Conservation (phyloP, 2,329 filamentous ascomycete genomes). For the Penicillium thymicola region DNA sequence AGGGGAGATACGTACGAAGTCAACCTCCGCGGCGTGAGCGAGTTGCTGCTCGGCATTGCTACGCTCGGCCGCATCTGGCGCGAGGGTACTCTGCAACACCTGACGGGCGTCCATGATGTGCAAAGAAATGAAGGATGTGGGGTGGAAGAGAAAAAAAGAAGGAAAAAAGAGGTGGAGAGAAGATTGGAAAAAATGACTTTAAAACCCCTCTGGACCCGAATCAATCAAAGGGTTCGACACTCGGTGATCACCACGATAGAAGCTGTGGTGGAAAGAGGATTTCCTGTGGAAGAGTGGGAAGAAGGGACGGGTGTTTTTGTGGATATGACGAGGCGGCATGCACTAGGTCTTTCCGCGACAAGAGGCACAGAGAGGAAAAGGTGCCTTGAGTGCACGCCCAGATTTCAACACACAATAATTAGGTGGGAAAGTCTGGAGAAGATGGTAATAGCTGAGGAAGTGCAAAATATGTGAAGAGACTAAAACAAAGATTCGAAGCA, state of each 20-base stretch:
- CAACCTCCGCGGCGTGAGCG: constrained; percentile 82
- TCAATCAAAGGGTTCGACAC: constrained; percentile 16
- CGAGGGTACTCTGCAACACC: constrained; percentile 95
- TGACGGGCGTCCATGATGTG: constrained; percentile 91
- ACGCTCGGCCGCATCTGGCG: constrained; percentile 84
- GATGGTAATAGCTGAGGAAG: constrained; percentile 7
- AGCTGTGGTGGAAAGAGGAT: constrained; percentile 14
- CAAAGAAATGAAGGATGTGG: constrained; percentile 22
- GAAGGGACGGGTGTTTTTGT: constrained; percentile 38
- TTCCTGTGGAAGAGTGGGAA: constrained; percentile 24
- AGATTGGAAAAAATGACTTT: constrained; percentile 17
- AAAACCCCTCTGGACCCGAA: constrained; percentile 17
- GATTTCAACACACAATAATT: constrained; percentile 10
- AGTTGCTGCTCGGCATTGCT: constrained; percentile 93
- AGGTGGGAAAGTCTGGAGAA: constrained; percentile 6
- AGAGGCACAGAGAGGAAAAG: constrained; percentile 31
- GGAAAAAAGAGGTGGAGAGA: constrained; percentile 19
- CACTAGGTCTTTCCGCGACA: constrained; percentile 30
- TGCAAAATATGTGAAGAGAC: constrained; percentile 21
- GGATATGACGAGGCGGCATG: constrained; percentile 40
- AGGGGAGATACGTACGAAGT: constrained; percentile 70
- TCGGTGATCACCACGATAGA: constrained; percentile 20
- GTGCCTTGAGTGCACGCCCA: constrained; percentile 27
- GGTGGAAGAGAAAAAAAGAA: constrained; percentile 15
- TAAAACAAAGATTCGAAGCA: constrained; percentile 19